These are phyloP conservation scores for Globisporangium irregulare DNA, from an alignment of 352 stramenopile species.

Conservation along the genomic window DNA sequence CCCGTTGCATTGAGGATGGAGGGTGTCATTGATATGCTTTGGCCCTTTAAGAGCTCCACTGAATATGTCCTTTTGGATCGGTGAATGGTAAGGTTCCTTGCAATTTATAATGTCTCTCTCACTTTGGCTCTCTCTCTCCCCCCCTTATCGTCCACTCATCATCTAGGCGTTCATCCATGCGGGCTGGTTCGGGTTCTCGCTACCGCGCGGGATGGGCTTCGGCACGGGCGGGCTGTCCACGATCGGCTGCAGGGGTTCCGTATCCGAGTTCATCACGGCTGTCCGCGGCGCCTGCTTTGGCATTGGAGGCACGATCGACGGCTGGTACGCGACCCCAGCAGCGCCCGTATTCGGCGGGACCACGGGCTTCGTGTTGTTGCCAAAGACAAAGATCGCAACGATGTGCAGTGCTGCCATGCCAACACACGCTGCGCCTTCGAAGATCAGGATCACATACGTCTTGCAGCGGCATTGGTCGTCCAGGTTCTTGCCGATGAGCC, in stretches of 20 bases:
- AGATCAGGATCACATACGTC: constrained; percentile 46
- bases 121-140: not conserved
- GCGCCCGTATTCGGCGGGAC: not conserved
- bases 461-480: constrained; percentile 48
- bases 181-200: constrained; percentile 9
- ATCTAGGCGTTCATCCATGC: constrained; percentile 20
- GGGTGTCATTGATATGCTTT: too few relatives aligned
- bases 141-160: not conserved
- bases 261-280: not conserved
- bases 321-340: constrained; percentile 1
- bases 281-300: constrained; percentile 10
- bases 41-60: too few relatives aligned
- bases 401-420: constrained; percentile 39
- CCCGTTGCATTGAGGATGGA: too few relatives aligned
- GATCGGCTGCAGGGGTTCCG: not conserved
- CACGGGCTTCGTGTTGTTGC: constrained; percentile 42
- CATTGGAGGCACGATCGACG: constrained; percentile 1
- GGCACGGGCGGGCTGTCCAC: not conserved
- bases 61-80: not conserved
- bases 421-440: constrained; percentile 54
- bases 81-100: not conserved
- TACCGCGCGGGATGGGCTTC: not conserved
- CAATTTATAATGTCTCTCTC: not conserved
- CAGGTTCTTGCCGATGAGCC: constrained; percentile 55
- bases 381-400: constrained; percentile 43